phyloP scores from a whole-genome alignment of 352 stramenopile species.

The Plasmopara viticola region DNA sequence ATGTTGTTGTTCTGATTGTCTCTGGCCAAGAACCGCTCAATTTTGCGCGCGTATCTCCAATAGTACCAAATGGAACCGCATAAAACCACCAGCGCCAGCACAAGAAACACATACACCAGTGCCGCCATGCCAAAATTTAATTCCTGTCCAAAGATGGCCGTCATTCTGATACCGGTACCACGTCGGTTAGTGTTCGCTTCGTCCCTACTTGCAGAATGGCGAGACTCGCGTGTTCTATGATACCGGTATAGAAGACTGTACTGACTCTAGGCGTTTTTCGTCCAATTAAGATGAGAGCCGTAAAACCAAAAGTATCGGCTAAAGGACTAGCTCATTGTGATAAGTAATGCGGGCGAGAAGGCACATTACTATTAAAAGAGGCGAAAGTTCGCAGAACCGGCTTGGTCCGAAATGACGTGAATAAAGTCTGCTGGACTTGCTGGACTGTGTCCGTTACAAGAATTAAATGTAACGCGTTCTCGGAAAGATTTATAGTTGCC shows the following conservation, averaged over 20 bases:
- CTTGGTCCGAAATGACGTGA: not conserved
- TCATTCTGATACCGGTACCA: constrained; percentile 34
- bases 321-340: not conserved
- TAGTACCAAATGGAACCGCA: constrained; percentile 80
- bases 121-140: constrained; percentile 56
- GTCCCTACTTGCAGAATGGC: constrained; percentile 17
- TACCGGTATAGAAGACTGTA: constrained; percentile 3
- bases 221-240: constrained; percentile 5
- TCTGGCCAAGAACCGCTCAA: constrained; percentile 73
- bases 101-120: constrained; percentile 75
- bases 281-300: constrained; percentile 4
- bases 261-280: constrained; percentile 15
- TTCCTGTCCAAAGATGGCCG: constrained; percentile 74
- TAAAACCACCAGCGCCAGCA: constrained; percentile 60
- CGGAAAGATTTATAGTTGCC: no score
- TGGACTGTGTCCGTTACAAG: constrained; percentile 6
- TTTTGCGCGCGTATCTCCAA: constrained; percentile 84
- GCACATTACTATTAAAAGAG: not conserved
- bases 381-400: not conserved
- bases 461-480: not conserved
- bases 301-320: constrained; percentile 2
- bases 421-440: constrained; percentile 1
- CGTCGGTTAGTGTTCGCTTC: constrained; percentile 3
- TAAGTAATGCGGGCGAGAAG: no score
- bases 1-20: constrained; percentile 88